Conservation (phyloP, 2,329 filamentous ascomycete genomes). For the Colletotrichum somersetense region DNA sequence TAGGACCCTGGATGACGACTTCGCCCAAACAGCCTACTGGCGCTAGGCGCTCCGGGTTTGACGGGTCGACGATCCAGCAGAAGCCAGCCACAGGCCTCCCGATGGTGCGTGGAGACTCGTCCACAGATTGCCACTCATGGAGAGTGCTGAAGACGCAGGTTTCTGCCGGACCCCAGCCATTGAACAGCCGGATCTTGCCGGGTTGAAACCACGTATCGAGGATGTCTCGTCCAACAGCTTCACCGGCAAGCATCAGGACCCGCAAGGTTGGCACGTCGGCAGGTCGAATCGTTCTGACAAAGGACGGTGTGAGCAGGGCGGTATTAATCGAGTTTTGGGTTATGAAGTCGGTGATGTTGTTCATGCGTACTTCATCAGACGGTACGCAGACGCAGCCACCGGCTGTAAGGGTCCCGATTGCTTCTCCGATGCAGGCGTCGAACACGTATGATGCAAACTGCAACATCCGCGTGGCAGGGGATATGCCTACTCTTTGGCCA, state of each 20-base stretch:
- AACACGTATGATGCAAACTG: conserved; percentile 67
- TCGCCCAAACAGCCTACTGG: conserved; percentile 24
- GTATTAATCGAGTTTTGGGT: neutral
- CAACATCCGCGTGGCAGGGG: conserved; percentile 19
- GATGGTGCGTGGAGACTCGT: conserved; percentile 11
- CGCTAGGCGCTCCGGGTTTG: conserved; percentile 28
- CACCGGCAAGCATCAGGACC: conserved; percentile 50
- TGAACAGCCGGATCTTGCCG: conserved; percentile 41
- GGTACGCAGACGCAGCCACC: conserved; percentile 72
- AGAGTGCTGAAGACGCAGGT: conserved; percentile 28
- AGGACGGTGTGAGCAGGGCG: conserved; percentile 68
- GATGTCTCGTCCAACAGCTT: conserved; percentile 44
- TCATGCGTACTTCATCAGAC: conserved; percentile 60
- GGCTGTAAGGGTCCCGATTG: conserved; percentile 62
- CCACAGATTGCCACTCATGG: neutral
- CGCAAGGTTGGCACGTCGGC: conserved; percentile 52
- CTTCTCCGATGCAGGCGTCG: conserved; percentile 64
- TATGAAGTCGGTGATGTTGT: conserved; percentile 57
- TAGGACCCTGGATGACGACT: conserved; percentile 21
- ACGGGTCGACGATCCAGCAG: conserved; percentile 45
- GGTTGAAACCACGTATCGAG: conserved; percentile 42
- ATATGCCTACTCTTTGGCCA: neutral
- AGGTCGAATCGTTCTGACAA: conserved; percentile 60
- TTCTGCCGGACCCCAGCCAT: conserved; percentile 47
- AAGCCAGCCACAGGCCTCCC: neutral